Conservation (phyloP, 2,329 filamentous ascomycete genomes). For the Aspergillus fructus region DNA sequence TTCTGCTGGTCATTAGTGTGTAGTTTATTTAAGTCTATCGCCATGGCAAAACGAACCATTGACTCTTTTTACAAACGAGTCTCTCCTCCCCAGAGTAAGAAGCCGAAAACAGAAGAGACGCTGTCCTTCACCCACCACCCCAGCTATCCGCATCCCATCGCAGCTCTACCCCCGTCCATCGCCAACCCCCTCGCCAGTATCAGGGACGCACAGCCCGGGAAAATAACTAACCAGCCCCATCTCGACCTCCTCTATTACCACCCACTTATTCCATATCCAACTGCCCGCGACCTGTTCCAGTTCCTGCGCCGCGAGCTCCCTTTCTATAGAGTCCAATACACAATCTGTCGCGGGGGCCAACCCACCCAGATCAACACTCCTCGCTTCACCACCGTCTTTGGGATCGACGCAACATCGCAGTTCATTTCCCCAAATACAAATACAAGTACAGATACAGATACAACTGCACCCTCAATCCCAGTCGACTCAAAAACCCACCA, state of each 20-base stretch:
- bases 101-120: background rate
- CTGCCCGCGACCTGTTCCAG: slow-evolving; percentile 62
- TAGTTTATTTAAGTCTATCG: background rate
- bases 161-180: slow-evolving; percentile 48
- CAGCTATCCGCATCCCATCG: slow-evolving; percentile 55
- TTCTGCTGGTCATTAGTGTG: background rate
- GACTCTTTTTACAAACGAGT: slow-evolving; percentile 6
- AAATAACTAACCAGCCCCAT: slow-evolving; percentile 66
- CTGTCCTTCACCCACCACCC: slow-evolving; percentile 41
- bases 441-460: too few species aligned
- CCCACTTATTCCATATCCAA: slow-evolving; percentile 63
- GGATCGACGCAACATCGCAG: slow-evolving; percentile 61
- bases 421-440: slow-evolving; percentile 44
- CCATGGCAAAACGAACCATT: slow-evolving; percentile 3
- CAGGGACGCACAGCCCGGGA: slow-evolving; percentile 47
- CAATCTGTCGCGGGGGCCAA: slow-evolving; percentile 64
- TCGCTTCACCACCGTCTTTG: slow-evolving; percentile 63
- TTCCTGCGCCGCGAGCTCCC: slow-evolving; percentile 71
- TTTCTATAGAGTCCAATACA: slow-evolving; percentile 74
- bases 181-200: slow-evolving; percentile 20
- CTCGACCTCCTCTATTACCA: slow-evolving; percentile 75
- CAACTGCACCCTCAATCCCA: slow-evolving; percentile 16
- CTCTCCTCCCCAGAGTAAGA: background rate
- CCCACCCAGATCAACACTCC: slow-evolving; percentile 64
- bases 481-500: slow-evolving; percentile 46